phyloP scores from a whole-genome alignment of 345 rosid species.

The Clausena lansium region DNA sequence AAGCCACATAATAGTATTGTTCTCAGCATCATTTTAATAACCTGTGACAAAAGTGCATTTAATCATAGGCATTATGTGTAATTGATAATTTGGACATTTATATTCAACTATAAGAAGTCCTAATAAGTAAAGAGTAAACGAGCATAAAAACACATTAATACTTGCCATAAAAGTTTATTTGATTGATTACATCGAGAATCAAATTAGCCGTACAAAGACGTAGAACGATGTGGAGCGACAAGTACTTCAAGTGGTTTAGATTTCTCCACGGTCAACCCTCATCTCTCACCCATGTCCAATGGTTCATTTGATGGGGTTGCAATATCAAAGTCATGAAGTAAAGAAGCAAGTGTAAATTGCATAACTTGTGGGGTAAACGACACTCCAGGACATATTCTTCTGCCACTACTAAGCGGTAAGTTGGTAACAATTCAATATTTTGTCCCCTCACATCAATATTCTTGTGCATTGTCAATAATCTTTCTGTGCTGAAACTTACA shows the following conservation, averaged over 20 bases:
- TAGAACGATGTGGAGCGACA: slow-evolving; percentile 27
- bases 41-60: too few relatives aligned
- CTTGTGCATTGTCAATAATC: slow-evolving; percentile 28
- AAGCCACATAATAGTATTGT: too few relatives aligned
- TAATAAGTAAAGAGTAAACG: too few relatives aligned
- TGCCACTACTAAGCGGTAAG: slow-evolving; percentile 32
- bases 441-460: slow-evolving; percentile 22
- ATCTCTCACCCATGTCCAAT: slow-evolving; percentile 23
- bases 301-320: slow-evolving; percentile 13
- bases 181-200: too few relatives aligned
- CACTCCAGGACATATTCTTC: slow-evolving; percentile 38
- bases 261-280: slow-evolving; percentile 13
- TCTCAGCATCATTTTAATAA: too few relatives aligned
- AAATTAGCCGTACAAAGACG: neutral
- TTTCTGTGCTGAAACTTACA: slow-evolving; percentile 24
- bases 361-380: slow-evolving; percentile 20
- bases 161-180: too few relatives aligned
- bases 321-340: slow-evolving; percentile 31
- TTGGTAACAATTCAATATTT: slow-evolving; percentile 19
- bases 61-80: too few relatives aligned
- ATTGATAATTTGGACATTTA: too few relatives aligned
- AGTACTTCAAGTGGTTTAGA: slow-evolving; percentile 32
- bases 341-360: slow-evolving; percentile 24
- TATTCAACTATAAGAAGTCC: too few relatives aligned
- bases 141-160: too few relatives aligned